Evolutionary conservation across 2,329 filamentous ascomycete species (phyloP), one percentile per base, ranked within the genome.

Genomic region (Furcasterigmium sp.): DNA sequence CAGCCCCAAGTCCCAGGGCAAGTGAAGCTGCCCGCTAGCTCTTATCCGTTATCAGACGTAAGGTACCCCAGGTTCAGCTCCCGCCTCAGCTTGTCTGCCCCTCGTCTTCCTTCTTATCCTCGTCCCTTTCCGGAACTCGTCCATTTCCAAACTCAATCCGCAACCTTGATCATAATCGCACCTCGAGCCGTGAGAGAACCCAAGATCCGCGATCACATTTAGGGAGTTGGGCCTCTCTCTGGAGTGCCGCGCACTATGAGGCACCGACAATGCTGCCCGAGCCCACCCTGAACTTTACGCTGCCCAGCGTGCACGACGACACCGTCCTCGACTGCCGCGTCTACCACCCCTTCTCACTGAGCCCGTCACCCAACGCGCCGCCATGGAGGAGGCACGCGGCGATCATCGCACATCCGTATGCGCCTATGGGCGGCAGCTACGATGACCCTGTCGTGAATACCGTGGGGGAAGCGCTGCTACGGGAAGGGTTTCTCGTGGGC

Each of bases 381-480:
- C 53, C 60, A 40, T 78, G 75, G 75, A 57, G 52, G 34, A 67
- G 65, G 39, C 66, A 80, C 50, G 73, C 71, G 14, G 77, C 75
- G 37, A 71, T 95, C 4, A 68, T 97, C 30, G 91, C 91, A 11
- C 93, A 97, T 62, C 91, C 93, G 0, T 97, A 97, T 59, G 89
- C 88, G 26, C 84, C 88, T 0, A 69, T 97, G 41, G 93, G 93
- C 5, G 93, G 91, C 5, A 82, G 72, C 61, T 93, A 82, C 58
- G 87, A 97, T 59, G 91, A 97, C 58, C 76, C 78, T 0, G 74
- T 95, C 1, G 84, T 97, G 2, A 72, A 78, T n/a, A 69, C 80
- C 8, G 65, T 86, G 3, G 80, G 78, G 1, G 68, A 70, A 2
- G 75, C 84, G 45, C 69, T 95, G 37, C 61, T 95, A n/a, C 68